Evolutionary conservation across 2,329 filamentous ascomycete genomes (phyloP).

Genomic region (Neofusicoccum laricinum): DNA sequence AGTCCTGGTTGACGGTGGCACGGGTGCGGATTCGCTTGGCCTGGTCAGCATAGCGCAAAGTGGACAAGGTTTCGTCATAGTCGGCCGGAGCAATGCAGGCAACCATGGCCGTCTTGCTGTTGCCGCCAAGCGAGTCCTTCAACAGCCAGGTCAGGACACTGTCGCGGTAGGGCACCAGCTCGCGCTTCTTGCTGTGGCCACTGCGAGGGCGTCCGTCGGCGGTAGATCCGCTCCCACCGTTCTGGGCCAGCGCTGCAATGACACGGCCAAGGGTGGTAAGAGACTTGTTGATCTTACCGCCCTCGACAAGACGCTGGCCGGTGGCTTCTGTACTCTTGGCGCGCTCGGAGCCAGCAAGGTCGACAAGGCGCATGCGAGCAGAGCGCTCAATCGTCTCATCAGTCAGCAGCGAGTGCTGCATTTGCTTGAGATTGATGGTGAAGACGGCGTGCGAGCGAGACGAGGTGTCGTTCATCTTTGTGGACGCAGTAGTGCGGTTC

Average conservation of each 20-base stretch:
- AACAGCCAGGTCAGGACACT: constrained; percentile 81
- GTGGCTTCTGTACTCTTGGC: constrained; percentile 96
- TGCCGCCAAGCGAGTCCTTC: constrained; percentile 92
- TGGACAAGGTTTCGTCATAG: constrained; percentile 96
- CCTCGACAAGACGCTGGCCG: constrained; percentile 83
- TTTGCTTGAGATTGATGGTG: constrained; percentile 96
- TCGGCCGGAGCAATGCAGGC: constrained; percentile 93
- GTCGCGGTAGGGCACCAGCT: constrained; percentile 89
- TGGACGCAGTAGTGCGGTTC: constrained; percentile 85
- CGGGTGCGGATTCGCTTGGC: constrained; percentile 95
- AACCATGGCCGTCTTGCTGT: constrained; percentile 99
- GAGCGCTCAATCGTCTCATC: constrained; percentile 96
- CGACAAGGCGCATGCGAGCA: constrained; percentile 89
- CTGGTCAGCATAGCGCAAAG: constrained; percentile 93
- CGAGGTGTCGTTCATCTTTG: constrained; percentile 99
- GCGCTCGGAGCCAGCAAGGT: constrained; percentile 90
- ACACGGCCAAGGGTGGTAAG: constrained; percentile 92
- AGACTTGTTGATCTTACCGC: constrained; percentile 98
- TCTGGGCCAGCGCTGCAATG: constrained; percentile 74
- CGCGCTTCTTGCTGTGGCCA: constrained; percentile 44
- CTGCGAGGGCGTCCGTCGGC: constrained; percentile 57
- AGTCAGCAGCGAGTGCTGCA: constrained; percentile 94
- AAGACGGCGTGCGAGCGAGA: constrained; percentile 96
- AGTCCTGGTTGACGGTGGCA: constrained; percentile 93
- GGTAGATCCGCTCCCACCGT: not conserved